Evolutionary conservation across 257 asterid genomes (phyloP), one percentile per base, ranked within the genome.

Genomic region (Datura wrightii): DNA sequence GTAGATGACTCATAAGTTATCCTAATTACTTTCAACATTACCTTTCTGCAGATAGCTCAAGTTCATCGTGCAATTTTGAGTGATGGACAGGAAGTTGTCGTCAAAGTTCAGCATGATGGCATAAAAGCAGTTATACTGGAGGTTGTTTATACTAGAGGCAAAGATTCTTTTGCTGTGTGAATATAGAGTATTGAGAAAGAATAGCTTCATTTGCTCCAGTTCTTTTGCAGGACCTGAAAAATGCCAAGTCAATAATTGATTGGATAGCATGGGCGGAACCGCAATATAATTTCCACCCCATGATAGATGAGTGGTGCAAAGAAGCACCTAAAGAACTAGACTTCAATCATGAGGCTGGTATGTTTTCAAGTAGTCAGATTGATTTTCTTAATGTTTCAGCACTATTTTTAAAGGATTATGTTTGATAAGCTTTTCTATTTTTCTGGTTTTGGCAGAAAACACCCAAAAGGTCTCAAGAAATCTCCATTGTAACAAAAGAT

Each of bases 221-320:
- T 85, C 62, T 37, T 86, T 85, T 84, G 60, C 93, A 96, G 98
- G 99, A 96, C 88, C 90, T 96, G 91, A 96, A 93, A 86, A 94
- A 94, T 89, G 98, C 99, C 6, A 96, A 96, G 91, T 90, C 97
- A 56, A 88, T 96, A 84, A 95, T 94, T 86, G 99, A 96, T 89
- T 96, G 99, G 99, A 91, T 96, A 86, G 99, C 99, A 69, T 96
- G 99, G 99, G 99, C 98, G 48, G 99, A 96, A 90, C 98, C 99
- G 48, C 99, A 96, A 54, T 96, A 94, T 87, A 81, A 96, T 89
- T 96, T 96, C 89, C 94, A 94, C 84, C 94, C 99, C 50, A 94
- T 96, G 98, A 94, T 96, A 87, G 98, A 96, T 83, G 99, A 96
- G 87, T 96, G 99, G 99, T 96, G 99, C 93, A 96, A 93, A 88